Percentiles rank a stretch among this genome's conserved stretches.
These are phyloP conservation scores for Hypoxylon sp. DNA, from an alignment of 2,329 filamentous ascomycete species.

Conservation along the genomic window DNA sequence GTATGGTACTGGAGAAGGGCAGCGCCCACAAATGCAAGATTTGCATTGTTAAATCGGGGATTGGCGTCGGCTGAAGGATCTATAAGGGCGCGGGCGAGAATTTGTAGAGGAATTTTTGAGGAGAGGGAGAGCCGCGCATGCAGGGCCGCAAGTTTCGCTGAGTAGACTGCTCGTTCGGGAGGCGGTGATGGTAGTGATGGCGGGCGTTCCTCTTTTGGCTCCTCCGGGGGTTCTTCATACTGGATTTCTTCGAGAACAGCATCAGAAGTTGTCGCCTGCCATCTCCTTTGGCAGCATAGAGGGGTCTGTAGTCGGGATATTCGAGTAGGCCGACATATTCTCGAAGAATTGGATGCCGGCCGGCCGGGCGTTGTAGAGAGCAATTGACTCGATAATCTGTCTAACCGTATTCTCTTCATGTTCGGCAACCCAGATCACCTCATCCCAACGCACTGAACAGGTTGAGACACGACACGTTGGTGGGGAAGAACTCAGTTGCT, in stretches of 20 bases:
- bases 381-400: conserved; percentile 71
- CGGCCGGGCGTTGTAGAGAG: conserved; percentile 60
- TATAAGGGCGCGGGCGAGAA: conserved; percentile 86
- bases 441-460: conserved; percentile 43
- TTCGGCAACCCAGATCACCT: conserved; percentile 42
- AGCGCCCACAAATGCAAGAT: conserved; percentile 83
- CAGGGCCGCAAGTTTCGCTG: conserved; percentile 91
- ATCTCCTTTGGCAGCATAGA: conserved; percentile 45
- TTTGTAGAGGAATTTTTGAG: conserved; percentile 83
- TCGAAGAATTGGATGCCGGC: conserved; percentile 54
- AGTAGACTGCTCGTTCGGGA: conserved; percentile 73
- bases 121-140: conserved; percentile 90
- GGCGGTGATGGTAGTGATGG: conserved; percentile 76
- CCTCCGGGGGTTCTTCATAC: conserved; percentile 38
- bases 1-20: conserved; percentile 90
- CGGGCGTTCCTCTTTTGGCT: conserved; percentile 48
- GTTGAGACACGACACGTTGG: conserved; percentile 44
- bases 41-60: conserved; percentile 87
- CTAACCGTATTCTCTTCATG: conserved; percentile 73
- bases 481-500: conserved; percentile 35
- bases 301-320: conserved; percentile 39
- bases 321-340: conserved; percentile 44
- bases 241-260: conserved; percentile 44
- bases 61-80: conserved; percentile 86
- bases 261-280: conserved; percentile 43